These are phyloP conservation scores for Phyllostachys edulis DNA, from an alignment of 176 grass and related monocot genomes.

Conservation along the genomic window DNA sequence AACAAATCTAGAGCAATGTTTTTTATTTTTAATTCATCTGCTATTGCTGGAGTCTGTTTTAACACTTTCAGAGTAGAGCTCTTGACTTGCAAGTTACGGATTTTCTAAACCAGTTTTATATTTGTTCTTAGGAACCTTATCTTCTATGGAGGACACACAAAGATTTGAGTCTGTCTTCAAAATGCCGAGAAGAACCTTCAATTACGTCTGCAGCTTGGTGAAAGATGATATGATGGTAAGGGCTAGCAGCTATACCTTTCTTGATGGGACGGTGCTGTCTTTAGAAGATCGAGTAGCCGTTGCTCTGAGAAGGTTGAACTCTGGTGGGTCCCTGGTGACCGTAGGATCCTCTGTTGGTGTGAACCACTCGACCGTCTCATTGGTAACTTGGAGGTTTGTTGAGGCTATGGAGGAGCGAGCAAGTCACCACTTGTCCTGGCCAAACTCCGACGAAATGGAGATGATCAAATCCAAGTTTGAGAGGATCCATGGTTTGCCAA, in stretches of 20 bases:
- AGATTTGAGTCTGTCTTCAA: slow-evolving; percentile 59
- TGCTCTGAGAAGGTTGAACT: slow-evolving; percentile 65
- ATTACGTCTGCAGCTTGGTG: slow-evolving; percentile 56
- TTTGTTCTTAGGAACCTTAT: slow-evolving; percentile 45
- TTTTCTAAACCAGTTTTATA: slow-evolving; percentile 8
- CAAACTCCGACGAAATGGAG: slow-evolving; percentile 48
- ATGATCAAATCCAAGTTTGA: slow-evolving; percentile 65
- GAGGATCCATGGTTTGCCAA: slow-evolving; percentile 51
- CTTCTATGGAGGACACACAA: slow-evolving; percentile 32
- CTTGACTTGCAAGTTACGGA: neutral
- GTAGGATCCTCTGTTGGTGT: slow-evolving; percentile 55
- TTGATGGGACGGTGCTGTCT: slow-evolving; percentile 48
- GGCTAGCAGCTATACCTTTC: slow-evolving; percentile 54
- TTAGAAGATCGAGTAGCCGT: slow-evolving; percentile 68
- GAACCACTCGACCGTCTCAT: slow-evolving; percentile 66
- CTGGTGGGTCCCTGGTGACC: slow-evolving; percentile 60
- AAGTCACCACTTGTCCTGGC: slow-evolving; percentile 56
- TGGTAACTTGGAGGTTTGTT: slow-evolving; percentile 70
- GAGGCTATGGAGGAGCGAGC: slow-evolving; percentile 65
- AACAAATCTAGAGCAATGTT: neutral
- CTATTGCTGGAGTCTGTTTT: neutral
- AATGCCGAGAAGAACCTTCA: slow-evolving; percentile 65
- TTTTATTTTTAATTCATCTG: neutral
- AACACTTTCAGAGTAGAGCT: neutral
- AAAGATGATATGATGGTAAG: slow-evolving; percentile 71